phyloP scores from a whole-genome alignment of 352 stramenopile species.

The Phytophthora lateralis region DNA sequence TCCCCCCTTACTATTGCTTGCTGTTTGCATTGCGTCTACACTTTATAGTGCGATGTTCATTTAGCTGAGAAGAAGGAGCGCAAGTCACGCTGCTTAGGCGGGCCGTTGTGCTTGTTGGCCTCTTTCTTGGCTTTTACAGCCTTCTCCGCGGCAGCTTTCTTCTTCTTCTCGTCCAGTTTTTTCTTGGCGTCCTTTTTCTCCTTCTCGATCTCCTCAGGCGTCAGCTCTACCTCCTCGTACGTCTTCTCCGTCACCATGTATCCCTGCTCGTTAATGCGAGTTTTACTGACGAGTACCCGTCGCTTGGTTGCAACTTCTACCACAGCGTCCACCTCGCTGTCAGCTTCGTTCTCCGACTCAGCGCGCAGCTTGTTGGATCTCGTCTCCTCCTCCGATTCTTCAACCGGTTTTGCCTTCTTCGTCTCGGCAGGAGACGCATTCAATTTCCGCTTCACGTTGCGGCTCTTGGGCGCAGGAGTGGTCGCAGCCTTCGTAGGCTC shows the following conservation, averaged over 20 bases:
- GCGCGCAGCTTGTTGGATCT: conserved; percentile 5
- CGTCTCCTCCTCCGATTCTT: conserved; percentile 22
- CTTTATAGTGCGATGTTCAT: conserved; percentile 25
- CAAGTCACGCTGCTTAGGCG: conserved; percentile 72
- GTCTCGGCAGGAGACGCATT: conserved; percentile 38
- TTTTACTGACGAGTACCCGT: conserved; percentile 69
- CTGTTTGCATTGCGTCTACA: conserved; percentile 31
- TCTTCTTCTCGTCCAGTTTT: conserved; percentile 48
- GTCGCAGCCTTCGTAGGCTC: conserved; percentile 17
- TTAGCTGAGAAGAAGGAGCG: conserved; percentile 65
- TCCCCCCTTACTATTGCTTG: conserved; percentile 32
- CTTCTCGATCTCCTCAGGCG: conserved; percentile 55
- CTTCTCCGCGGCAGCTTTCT: conserved; percentile 40
- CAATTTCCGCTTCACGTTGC: conserved; percentile 56
- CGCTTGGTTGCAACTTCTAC: conserved; percentile 50
- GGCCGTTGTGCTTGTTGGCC: conserved; percentile 47
- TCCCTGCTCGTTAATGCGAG: conserved; percentile 76
- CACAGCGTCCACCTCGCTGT: conserved; percentile 7
- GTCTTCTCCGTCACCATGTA: conserved; percentile 89
- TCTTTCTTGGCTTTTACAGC: conserved; percentile 56
- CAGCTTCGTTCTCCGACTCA: conserved; percentile 39
- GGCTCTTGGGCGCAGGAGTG: conserved; percentile 29
- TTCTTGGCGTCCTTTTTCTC: conserved; percentile 55
- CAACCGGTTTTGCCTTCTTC: conserved; percentile 27
- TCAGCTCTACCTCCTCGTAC: conserved; percentile 75